Evolutionary conservation across 768 basidiomycete genomes (phyloP).

Genomic region (Russula virescens): DNA sequence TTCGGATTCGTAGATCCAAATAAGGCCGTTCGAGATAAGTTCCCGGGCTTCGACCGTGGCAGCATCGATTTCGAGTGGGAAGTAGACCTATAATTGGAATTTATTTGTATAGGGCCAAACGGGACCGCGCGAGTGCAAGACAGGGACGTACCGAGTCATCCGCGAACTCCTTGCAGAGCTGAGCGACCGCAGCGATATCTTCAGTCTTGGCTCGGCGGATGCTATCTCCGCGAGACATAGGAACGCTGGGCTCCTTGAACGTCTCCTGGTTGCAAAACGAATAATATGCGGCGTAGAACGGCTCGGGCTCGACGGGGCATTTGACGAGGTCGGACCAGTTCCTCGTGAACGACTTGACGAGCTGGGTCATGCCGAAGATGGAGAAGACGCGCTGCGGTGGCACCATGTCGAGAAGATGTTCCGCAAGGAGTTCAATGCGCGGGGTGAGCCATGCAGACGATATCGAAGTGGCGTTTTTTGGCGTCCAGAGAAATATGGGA

Average conservation of each 20-base stretch:
- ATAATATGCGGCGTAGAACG: slow-evolving; percentile 48
- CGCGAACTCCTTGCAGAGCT: slow-evolving; percentile 47
- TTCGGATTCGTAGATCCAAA: slow-evolving; percentile 47
- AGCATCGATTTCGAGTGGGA: slow-evolving; percentile 36
- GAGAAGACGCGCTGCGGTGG: slow-evolving; percentile 45
- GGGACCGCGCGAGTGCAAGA: not conserved
- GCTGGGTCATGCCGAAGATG: slow-evolving; percentile 40
- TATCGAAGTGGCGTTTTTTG: slow-evolving; percentile 28
- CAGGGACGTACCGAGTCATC: slow-evolving; percentile 42
- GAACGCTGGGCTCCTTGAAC: slow-evolving; percentile 28
- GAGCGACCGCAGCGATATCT: slow-evolving; percentile 39
- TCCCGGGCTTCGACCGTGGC: slow-evolving; percentile 42
- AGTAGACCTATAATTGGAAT: slow-evolving; percentile 36
- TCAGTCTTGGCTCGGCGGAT: slow-evolving; percentile 35
- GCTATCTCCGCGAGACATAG: slow-evolving; percentile 33
- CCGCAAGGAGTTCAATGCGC: slow-evolving; percentile 35
- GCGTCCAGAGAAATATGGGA: slow-evolving; percentile 49
- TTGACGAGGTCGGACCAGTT: slow-evolving; percentile 42
- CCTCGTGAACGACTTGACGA: slow-evolving; percentile 40
- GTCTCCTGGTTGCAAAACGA: slow-evolving; percentile 40
- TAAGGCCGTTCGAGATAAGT: slow-evolving; percentile 43
- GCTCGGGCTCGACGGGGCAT: slow-evolving; percentile 35
- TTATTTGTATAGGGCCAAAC: not conserved
- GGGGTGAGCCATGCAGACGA: slow-evolving; percentile 32
- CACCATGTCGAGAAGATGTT: slow-evolving; percentile 36